Evolutionary conservation across 768 basidiomycete genomes (phyloP), one percentile per base, ranked within the genome.

Genomic region (Lyophyllum semitale): DNA sequence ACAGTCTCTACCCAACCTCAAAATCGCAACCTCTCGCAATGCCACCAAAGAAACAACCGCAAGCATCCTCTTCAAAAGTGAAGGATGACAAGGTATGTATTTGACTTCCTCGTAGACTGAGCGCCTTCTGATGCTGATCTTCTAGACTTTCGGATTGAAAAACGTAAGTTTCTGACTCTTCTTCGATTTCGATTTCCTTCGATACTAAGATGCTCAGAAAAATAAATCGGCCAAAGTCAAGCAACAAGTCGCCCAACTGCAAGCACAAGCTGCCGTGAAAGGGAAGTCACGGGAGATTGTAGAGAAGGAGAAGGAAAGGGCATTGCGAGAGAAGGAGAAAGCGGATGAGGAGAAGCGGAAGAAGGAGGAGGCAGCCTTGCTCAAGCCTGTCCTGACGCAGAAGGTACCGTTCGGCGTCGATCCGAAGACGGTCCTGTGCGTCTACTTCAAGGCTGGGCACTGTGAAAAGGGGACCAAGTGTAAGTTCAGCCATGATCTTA

Each of bases 381-480:
- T 95, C 65, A 87, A 88, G 65, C 88, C 92, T 44, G 86, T 87
- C 47, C 87, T 91, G 67, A 66, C 76, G 48, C 93, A 94, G 77
- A 94, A 91, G 68, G 81, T 98, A 40, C 93, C 96, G 0, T 93
- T 96, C 55, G 96, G 96, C 22, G 93, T 95, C 43, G 95, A 98
- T 72, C 96, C 95, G 25, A 98, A 97, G 81, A 94, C 92, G 13
- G 77, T 98, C 30, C 77, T 98, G 30, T 98, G 97, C 69, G 88
- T 81, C 25, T 98, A 88, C 77, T 95, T 80, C 81, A 98, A 98
- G 74, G 88, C 91, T 12, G 95, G 96, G 3, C 80, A 74, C 47
- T 99, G 96, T 67, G 94, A 96, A 23, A 98, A 98, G 78, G 96
- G 93, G 23, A 84, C 63, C 69, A 93, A 93, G 76, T 98, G 97